phyloP scores from a whole-genome alignment of 1,284 basidiomycete genomes.

The Cutaneotrichosporon dermatis region DNA sequence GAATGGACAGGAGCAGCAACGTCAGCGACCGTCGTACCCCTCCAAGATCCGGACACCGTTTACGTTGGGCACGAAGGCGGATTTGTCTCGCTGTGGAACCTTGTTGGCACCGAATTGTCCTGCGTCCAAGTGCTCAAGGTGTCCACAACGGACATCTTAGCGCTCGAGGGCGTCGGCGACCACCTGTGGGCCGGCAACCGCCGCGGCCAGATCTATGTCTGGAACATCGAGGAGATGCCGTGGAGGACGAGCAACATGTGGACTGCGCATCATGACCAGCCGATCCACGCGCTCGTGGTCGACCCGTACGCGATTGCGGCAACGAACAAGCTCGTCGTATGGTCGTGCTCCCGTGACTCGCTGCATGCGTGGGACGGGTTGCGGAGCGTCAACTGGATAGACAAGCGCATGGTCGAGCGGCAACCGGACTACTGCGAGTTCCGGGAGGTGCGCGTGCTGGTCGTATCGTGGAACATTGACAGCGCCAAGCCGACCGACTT shows the following conservation, averaged over 20 bases:
- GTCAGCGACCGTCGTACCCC: slow-evolving; percentile 70
- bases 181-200: slow-evolving; percentile 79
- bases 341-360: slow-evolving; percentile 73
- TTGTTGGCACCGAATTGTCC: slow-evolving; percentile 23
- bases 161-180: slow-evolving; percentile 72
- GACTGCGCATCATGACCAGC: slow-evolving; percentile 75
- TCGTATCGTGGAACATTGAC: slow-evolving; percentile 92
- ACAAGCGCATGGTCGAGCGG: slow-evolving; percentile 66
- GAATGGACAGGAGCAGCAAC: slow-evolving; percentile 67
- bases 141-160: slow-evolving; percentile 69
- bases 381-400: slow-evolving; percentile 78
- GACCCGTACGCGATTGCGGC: slow-evolving; percentile 66
- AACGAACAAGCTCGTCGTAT: slow-evolving; percentile 60
- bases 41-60: slow-evolving; percentile 58
- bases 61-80: slow-evolving; percentile 95
- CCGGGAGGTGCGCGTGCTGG: slow-evolving; percentile 70
- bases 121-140: slow-evolving; percentile 58
- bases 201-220: slow-evolving; percentile 77
- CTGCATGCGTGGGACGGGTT: slow-evolving; percentile 87
- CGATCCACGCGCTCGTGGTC: slow-evolving; percentile 65
- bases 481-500: slow-evolving; percentile 76
- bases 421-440: slow-evolving; percentile 75
- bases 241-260: slow-evolving; percentile 88
- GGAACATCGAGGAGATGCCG: slow-evolving; percentile 63
- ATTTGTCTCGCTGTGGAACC: slow-evolving; percentile 70